Percentiles rank a stretch among this genome's conserved stretches.
These are phyloP conservation scores for Apiospora rasikravindrae DNA, from an alignment of 2,329 filamentous ascomycete species.

Conservation along the genomic window DNA sequence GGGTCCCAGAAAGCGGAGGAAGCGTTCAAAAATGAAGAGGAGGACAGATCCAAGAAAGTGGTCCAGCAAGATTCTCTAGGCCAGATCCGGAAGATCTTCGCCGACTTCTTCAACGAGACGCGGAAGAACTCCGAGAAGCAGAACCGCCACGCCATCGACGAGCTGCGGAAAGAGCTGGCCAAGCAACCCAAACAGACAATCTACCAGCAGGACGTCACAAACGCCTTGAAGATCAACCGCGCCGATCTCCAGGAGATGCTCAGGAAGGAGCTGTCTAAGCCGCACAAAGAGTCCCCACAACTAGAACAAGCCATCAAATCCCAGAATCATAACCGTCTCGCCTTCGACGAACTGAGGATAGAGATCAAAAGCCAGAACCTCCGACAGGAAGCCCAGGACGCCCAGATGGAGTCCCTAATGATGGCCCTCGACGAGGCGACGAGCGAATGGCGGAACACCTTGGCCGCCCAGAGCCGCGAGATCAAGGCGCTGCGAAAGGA, in stretches of 20 bases:
- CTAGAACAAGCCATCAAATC: background rate
- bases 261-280: no score
- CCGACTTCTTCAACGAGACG: background rate
- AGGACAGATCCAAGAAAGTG: background rate
- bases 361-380: background rate
- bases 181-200: background rate
- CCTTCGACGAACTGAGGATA: background rate
- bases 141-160: background rate
- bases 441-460: background rate
- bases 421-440: background rate
- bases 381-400: background rate
- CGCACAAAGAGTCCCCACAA: no score
- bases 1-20: background rate
- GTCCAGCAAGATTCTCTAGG: background rate
- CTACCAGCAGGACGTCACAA: background rate
- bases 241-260: no score
- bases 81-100: background rate
- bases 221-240: no score
- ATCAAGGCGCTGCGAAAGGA: background rate
- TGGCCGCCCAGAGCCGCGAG: background rate
- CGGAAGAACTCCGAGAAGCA: background rate
- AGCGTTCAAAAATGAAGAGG: no score
- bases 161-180: background rate
- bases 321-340: background rate
- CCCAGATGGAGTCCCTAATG: background rate